Base-by-base conservation (phyloP, 2,329 filamentous ascomycete genomes). In the Fusarium anthophilum region DNA sequence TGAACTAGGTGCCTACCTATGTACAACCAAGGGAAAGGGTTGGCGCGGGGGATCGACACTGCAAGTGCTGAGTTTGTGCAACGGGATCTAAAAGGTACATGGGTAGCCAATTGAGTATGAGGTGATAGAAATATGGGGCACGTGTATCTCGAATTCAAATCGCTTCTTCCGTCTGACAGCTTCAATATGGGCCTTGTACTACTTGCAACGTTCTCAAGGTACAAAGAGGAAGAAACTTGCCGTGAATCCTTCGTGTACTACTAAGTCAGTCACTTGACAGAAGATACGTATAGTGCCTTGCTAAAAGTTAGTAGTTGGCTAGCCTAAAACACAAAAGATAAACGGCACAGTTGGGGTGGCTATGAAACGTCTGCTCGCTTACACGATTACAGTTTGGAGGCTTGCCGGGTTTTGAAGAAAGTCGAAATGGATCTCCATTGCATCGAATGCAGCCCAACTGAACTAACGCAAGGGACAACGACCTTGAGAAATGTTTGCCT, bases 11-110 rank as follows among this genome's bases (percentile, higher is more conserved):
- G 14, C 32, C 32, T 68, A 17, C 32, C 32, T 15, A 15, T 35
- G 15, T 35, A 35, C 32, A 35, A 35, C 58, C 58, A 32, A 66
- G 32, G 62, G 51, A 43, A 70, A 59, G 63, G 66, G 37, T 69
- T 47, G 43, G 53, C 56, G 60, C 64, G 72, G 69, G 72, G 73
- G 72, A 74, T 74, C 72, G 72, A 70, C 72, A 70, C 53, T 75
- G 72, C 71, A 74, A 69, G 57, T 65, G 51, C 51, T 60, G 68
- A 72, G 57, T 39, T 38, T 38, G 35, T 43, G 47, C 47, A 28
- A 47, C 24, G 50, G 18, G 58, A 39, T 66, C 56, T 41, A 60
- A 8, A 35, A 35, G 32, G 15, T 37, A 30, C 9, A 2, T 30
- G 18, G 39, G 51, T 14, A 24, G 26, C 39, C 39, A 56, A 61